Percentiles rank a stretch among this genome's conserved stretches.
phyloP scores from a whole-genome alignment of 2,329 filamentous ascomycete species.

The Simplicillium sp. region DNA sequence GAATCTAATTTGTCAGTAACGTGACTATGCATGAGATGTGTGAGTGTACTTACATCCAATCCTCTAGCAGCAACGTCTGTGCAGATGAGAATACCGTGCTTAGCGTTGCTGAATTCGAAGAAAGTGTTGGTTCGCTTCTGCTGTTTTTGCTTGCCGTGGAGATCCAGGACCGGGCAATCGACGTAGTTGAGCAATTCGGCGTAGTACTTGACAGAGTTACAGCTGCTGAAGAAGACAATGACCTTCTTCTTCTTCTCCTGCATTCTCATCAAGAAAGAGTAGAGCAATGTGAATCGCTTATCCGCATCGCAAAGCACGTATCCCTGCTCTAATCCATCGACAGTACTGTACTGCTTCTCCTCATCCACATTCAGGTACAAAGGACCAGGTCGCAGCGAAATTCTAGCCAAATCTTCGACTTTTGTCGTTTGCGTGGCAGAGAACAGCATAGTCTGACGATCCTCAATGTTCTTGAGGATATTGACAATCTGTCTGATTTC shows the following conservation, averaged over 20 bases:
- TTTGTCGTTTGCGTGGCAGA: slow-evolving; percentile 98
- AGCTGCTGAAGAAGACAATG: slow-evolving; percentile 91
- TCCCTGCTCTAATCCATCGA: slow-evolving; percentile 88
- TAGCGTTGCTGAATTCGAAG: slow-evolving; percentile 78
- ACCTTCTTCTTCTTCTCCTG: slow-evolving; percentile 86
- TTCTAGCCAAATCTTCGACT: slow-evolving; percentile 86
- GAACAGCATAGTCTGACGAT: slow-evolving; percentile 95
- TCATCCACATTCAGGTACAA: slow-evolving; percentile 97
- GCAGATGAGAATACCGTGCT: slow-evolving; percentile 81
- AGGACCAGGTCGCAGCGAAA: slow-evolving; percentile 83
- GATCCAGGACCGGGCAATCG: slow-evolving; percentile 76
- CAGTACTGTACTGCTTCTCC: slow-evolving; percentile 80
- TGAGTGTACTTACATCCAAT: slow-evolving; percentile 57
- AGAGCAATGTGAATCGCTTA: slow-evolving; percentile 86
- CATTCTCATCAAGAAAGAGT: slow-evolving; percentile 79
- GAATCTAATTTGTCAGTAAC: slow-evolving; percentile 49
- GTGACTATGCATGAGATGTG: background rate
- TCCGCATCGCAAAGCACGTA: slow-evolving; percentile 92
- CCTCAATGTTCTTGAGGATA: slow-evolving; percentile 69
- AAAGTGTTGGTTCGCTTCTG: slow-evolving; percentile 98
- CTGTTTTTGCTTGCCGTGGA: slow-evolving; percentile 96
- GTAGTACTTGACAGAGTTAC: slow-evolving; percentile 92
- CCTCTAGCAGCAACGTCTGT: slow-evolving; percentile 94
- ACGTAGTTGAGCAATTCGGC: slow-evolving; percentile 95
- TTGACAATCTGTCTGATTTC: slow-evolving; percentile 97